A percentile compares a stretch with the other conserved stretches of the same genome.
These are phyloP conservation scores for Candida coleopterorum DNA, from an alignment of 805 yeast genomes.

Conservation along the genomic window DNA sequence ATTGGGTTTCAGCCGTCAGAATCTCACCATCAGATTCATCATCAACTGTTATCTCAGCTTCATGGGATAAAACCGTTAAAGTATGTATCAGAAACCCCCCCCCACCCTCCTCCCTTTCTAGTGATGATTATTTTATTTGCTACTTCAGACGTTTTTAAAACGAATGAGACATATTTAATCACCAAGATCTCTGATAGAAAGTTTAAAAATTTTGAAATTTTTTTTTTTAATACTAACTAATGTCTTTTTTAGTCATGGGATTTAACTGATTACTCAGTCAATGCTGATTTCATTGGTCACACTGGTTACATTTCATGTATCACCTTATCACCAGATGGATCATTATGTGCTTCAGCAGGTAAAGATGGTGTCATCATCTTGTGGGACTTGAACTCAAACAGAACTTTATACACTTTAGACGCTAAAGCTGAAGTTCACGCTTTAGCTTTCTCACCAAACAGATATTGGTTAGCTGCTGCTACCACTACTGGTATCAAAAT, in stretches of 20 bases:
- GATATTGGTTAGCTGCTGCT: conserved; percentile 99
- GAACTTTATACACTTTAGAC: conserved; percentile 85
- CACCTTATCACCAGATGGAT: conserved; percentile 99
- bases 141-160: conserved; percentile 90
- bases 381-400: conserved; percentile 90
- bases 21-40: conserved; percentile 81
- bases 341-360: conserved; percentile 99
- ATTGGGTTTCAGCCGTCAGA: conserved; percentile 99
- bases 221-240: conserved; percentile 14
- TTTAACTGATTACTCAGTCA: conserved; percentile 73
- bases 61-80: conserved; percentile 98
- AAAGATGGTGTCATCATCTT: conserved; percentile 98
- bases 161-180: conserved; percentile 95
- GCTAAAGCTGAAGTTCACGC: conserved; percentile 97
- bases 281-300: conserved; percentile 98
- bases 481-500: conserved; percentile 96
- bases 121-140: conserved; percentile 70
- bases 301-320: conserved; percentile 96
- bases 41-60: conserved; percentile 89
- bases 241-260: conserved; percentile 91
- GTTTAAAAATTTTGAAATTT: too few species aligned
- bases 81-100: conserved; percentile 62
- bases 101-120: conserved; percentile 2
- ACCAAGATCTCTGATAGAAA: conserved; percentile 96
- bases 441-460: conserved; percentile 99